A percentile compares a stretch with the other conserved stretches of the same genome.
Evolutionary conservation across 345 rosid species (phyloP).

Genomic region (Dipteronia dyeriana): DNA sequence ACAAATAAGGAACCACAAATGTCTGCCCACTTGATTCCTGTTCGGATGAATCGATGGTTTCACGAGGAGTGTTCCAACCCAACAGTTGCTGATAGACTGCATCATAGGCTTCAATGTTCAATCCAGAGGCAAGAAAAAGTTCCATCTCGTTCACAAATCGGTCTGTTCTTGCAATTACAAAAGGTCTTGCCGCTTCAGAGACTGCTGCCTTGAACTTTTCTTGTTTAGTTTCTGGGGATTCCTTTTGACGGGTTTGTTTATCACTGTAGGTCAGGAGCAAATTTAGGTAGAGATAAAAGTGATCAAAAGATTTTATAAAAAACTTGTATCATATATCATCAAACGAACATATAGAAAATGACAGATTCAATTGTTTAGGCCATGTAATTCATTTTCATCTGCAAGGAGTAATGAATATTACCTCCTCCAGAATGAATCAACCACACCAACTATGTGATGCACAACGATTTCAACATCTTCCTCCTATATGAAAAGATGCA

Average conservation of each 20-base stretch:
- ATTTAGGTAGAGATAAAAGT: not conserved
- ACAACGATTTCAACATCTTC: slow-evolving; percentile 71
- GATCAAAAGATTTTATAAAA: not conserved
- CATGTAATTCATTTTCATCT: not conserved
- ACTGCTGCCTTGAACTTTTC: slow-evolving; percentile 51
- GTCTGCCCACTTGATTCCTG: slow-evolving; percentile 24
- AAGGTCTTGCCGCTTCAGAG: slow-evolving; percentile 67
- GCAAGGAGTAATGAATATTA: slow-evolving; percentile 19
- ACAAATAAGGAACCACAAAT: slow-evolving; percentile 42
- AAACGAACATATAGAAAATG: not conserved
- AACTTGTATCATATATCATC: not conserved
- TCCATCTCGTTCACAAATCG: slow-evolving; percentile 66
- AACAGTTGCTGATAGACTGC: slow-evolving; percentile 50
- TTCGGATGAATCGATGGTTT: slow-evolving; percentile 19
- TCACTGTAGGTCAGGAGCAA: slow-evolving; percentile 31
- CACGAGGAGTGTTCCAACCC: slow-evolving; percentile 40
- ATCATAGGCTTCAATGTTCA: slow-evolving; percentile 74
- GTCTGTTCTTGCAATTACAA: slow-evolving; percentile 55
- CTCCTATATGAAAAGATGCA: slow-evolving; percentile 43
- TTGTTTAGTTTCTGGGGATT: slow-evolving; percentile 41
- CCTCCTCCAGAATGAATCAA: slow-evolving; percentile 69
- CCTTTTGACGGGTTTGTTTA: slow-evolving; percentile 27
- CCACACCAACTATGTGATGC: slow-evolving; percentile 70
- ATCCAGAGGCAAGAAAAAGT: slow-evolving; percentile 73
- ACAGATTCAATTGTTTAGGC: not conserved